Evolutionary conservation across 495 filamentous ascomycete genomes (phyloP).

Genomic region (Penicillium crystallinum): DNA sequence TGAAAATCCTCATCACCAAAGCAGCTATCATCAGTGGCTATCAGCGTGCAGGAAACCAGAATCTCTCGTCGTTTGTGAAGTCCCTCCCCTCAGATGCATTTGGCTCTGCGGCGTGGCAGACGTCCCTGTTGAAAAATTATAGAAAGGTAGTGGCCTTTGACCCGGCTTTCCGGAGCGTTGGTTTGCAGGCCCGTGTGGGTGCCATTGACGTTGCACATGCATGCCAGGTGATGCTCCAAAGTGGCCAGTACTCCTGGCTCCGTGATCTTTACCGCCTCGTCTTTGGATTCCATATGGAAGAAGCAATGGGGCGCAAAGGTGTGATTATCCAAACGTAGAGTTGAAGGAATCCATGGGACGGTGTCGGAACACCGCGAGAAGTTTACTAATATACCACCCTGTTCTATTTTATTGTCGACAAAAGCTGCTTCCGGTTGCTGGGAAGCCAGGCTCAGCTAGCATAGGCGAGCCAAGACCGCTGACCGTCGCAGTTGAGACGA

Average conservation of each 20-base stretch:
- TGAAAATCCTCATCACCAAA: constrained; percentile 73
- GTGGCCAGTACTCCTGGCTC: constrained; percentile 66
- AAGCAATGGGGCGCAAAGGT: constrained; percentile 54
- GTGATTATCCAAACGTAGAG: constrained; percentile 44
- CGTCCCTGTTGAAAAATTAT: constrained; percentile 67
- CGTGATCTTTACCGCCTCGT: constrained; percentile 77
- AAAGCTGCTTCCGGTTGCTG: not conserved
- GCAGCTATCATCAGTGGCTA: constrained; percentile 78
- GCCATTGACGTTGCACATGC: constrained; percentile 71
- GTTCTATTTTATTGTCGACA: not conserved
- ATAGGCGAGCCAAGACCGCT: not conserved
- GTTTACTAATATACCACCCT: too few relatives aligned
- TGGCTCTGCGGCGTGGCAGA: constrained; percentile 64
- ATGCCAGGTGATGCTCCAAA: constrained; percentile 65
- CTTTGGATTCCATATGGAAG: constrained; percentile 76
- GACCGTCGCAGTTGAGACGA: too few relatives aligned
- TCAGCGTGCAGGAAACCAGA: constrained; percentile 38
- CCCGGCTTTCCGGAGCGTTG: constrained; percentile 54
- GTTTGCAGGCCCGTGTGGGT: constrained; percentile 52
- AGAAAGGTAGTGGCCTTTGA: constrained; percentile 69
- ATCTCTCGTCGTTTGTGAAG: constrained; percentile 66
- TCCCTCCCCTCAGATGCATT: constrained; percentile 72
- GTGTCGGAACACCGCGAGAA: not conserved
- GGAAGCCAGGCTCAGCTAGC: not conserved
- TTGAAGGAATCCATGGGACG: too few relatives aligned